Evolutionary conservation across 176 grass and related monocot genomes (phyloP), one percentile per base, ranked within the genome.

Genomic region (Chrysopogon serrulatus): DNA sequence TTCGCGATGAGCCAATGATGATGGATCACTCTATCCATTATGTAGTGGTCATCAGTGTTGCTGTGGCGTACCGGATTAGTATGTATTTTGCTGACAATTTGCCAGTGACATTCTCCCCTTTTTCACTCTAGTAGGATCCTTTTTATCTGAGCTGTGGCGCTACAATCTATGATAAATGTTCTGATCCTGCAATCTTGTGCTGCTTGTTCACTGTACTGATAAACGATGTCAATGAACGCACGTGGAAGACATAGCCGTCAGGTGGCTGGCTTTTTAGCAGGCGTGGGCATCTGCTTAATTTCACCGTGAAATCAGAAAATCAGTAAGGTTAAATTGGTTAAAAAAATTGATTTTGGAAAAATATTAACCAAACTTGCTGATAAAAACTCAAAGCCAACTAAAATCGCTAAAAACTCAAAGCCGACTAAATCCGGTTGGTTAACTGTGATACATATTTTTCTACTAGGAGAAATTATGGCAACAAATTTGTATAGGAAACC

Each of bases 61-160:
- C 31, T 18, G 10, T 73, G 78, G 30, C 8, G 42, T 36, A 54
- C 57, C 63, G 40, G 23, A 80, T 76, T 28, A n/a, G n/a, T n/a
- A 6, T 75, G 68, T 40, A 60, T 41, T 75, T 81, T 83, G 56
- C 32, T 13, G 24, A 37, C 65, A 36, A 67, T 79, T 74, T 60
- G 39, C 71, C 34, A 49, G 78, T 21, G 36, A 60, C 21, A 45
- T 43, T 45, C 34, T 68, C 21, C 44, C 11, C 24, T 0, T 60
- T 13, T 18, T n/a, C 62, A 37, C 42, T 11, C 36, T 36, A 65
- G 35, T 37, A 28, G 14, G 69, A n/a, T 14, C 21, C 17, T 1
- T 13, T 59, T 57, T 9, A 26, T 43, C 23, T 39, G 8, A 60
- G 26, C 11, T 18, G 69, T 23, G 23, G 30, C 6, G 3, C 23